Evolutionary conservation across 176 grass and related monocot genomes (phyloP).

Genomic region (Cymbopogon citratus): DNA sequence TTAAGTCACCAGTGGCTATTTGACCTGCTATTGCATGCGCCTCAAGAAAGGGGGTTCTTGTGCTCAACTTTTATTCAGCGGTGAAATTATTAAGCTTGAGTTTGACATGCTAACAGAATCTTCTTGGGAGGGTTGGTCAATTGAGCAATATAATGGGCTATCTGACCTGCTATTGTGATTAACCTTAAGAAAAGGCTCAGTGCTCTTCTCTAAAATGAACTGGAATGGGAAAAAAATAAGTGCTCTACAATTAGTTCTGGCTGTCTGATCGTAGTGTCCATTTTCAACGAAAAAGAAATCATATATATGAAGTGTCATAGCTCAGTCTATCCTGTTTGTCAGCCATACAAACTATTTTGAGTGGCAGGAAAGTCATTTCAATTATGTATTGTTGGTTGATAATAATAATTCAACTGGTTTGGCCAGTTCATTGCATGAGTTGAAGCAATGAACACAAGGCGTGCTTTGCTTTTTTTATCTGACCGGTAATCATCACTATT

Average conservation of each 20-base stretch:
- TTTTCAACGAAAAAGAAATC: conserved; percentile 7
- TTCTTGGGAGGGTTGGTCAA: background rate
- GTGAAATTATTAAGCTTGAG: background rate
- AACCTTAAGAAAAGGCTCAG: background rate
- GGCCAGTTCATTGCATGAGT: background rate
- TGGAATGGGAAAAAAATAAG: background rate
- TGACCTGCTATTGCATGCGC: conserved; percentile 1
- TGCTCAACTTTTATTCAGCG: background rate
- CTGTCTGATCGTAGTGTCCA: background rate
- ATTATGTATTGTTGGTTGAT: background rate
- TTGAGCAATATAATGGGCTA: background rate
- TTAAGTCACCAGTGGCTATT: background rate
- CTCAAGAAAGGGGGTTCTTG: background rate
- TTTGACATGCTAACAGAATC: conserved; percentile 20
- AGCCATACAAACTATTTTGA: background rate
- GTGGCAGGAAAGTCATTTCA: background rate
- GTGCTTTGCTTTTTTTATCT: conserved; percentile 20
- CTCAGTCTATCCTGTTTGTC: conserved; percentile 1
- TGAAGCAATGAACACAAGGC: background rate
- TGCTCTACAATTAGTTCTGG: background rate
- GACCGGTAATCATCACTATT: conserved; percentile 15
- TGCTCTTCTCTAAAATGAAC: background rate
- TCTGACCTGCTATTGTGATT: background rate
- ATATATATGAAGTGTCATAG: background rate
- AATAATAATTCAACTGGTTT: background rate